Base-by-base conservation (phyloP, 2,329 filamentous ascomycete species). In the Talaromyces sp. region DNA sequence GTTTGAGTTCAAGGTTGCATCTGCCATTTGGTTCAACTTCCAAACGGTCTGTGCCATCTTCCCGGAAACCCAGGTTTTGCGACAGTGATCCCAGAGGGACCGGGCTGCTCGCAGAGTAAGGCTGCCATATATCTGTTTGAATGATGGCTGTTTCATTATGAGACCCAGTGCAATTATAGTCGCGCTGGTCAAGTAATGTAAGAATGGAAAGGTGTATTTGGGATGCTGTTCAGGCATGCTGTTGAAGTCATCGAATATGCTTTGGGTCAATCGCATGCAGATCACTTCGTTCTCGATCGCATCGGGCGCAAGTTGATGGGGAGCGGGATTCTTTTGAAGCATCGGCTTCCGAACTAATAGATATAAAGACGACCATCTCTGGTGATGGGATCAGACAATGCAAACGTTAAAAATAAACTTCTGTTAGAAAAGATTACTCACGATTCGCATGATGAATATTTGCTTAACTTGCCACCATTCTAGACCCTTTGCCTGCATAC, bases 31-130 rank as follows among this genome's bases (percentile, higher is more conserved):
- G 13, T 56, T 60, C 14, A 64, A 30, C 11, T 54, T 56, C 19
- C 49, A 56, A 14, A 63, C 54, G 13, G 56, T 49, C 37, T 52
- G 52, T 10, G 51, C 45, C 53, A 64, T 55, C 29, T 51, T 63
- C 2, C 57, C 58, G 2, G 63, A 65, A 3, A 64, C 56, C 61
- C 63, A 65, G 7, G 61, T 65, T 19, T 51, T 63, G 11, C 35
- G 54, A 30, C 60, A 65, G 44, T 61, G 61, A 1, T 56, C 45
- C 37, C 59, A 54, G 2, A 65, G 47, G 1, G 56, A 54, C 20
- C 35, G 33, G 6, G 60, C 49, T 2, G 58, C 56, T 8, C 58
- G 54, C 2, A 63, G 8, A 2, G 57, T 60, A 3, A 52, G 30
- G 14, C 32, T 9, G 1, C 58, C 60, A 37, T 63, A 60, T 3